Evolutionary conservation across 495 filamentous ascomycete species (phyloP), one percentile per base, ranked within the genome.

Genomic region (Bathelium albidoporum): DNA sequence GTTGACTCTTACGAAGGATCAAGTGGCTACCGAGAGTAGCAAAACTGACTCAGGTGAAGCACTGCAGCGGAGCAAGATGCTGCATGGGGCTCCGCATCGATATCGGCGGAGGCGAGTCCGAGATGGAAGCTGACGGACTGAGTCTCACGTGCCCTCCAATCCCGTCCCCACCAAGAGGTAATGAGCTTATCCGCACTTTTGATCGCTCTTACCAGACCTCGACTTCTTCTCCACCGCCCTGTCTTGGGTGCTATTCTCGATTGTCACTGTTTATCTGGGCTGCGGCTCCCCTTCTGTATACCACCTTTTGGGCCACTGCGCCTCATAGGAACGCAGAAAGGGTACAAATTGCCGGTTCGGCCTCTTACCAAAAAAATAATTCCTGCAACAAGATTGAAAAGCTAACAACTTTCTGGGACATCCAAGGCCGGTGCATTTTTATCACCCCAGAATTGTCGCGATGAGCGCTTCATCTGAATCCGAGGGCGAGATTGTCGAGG

Each of bases 401-500:
- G 66, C 67, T 69, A 66, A 69, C 67, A 16, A 43, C 52, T 69
- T 43, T 52, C 41, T 49, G 22, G 41, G 39, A 32, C 36, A 64
- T 39, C 20, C 22, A 44, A 59, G 64, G 58, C 62, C 58, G 67
- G 61, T 60, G n/a, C 49, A 59, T 58, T 63, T 64, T 29, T 58
- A 26, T 59, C 29, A 31, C 52, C 32, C 29, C 52, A 2, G 9
- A 22, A 32, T 32, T 58, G 45, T 16, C 60, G 60, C 74, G 76
- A 80, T 80, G 77, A 79, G 72, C 73, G 77, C 76, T 74, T 75
- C 76, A 71, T 77, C 76, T 71, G 78, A 79, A 73, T 80, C 81
- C 78, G 89, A 95, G 79, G 91, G 91, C 76, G 91, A 96, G 83
- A 91, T 95, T 76, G 77, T 88, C 80, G 77, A 77, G 82, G 83